A percentile compares a stretch with the other conserved stretches of the same genome.
These are phyloP conservation scores for Globisporangium emineosum DNA, from an alignment of 352 stramenopile genomes.

Conservation along the genomic window DNA sequence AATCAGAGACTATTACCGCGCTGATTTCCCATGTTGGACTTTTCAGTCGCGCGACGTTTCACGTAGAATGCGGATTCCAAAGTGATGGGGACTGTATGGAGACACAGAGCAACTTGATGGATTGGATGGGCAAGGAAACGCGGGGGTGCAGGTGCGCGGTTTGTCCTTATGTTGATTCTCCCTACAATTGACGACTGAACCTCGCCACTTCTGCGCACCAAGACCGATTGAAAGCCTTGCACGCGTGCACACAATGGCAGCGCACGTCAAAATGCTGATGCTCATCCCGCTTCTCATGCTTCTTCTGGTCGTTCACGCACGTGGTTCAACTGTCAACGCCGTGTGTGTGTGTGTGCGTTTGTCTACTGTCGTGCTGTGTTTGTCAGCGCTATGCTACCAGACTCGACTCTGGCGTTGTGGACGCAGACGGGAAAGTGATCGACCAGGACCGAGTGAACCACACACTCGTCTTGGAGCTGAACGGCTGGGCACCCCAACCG, in stretches of 20 bases:
- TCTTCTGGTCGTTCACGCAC: neutral
- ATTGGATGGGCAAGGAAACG: too few species aligned
- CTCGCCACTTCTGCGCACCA: neutral
- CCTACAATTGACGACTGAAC: too few species aligned
- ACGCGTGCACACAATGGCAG: neutral
- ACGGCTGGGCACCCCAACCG: constrained; percentile 33
- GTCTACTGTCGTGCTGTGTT: neutral
- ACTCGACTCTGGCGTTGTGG: constrained; percentile 27
- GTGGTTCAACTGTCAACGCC: neutral
- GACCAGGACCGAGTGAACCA: constrained; percentile 32
- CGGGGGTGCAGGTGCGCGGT: too few species aligned
- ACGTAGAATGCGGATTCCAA: too few species aligned
- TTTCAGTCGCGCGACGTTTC: too few species aligned
- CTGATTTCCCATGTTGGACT: too few species aligned
- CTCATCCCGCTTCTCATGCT: neutral
- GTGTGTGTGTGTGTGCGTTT: neutral
- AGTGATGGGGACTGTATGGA: too few species aligned
- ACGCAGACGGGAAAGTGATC: constrained; percentile 22
- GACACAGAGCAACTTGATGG: too few species aligned
- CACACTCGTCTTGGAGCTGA: constrained; percentile 43
- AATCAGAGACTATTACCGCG: neutral
- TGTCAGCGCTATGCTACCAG: neutral
- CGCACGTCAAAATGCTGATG: neutral
- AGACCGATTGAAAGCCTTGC: neutral
- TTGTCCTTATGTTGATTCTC: too few species aligned